phyloP scores from a whole-genome alignment of 2,329 filamentous ascomycete species.

The Phaeosphaeriaceae sp. region DNA sequence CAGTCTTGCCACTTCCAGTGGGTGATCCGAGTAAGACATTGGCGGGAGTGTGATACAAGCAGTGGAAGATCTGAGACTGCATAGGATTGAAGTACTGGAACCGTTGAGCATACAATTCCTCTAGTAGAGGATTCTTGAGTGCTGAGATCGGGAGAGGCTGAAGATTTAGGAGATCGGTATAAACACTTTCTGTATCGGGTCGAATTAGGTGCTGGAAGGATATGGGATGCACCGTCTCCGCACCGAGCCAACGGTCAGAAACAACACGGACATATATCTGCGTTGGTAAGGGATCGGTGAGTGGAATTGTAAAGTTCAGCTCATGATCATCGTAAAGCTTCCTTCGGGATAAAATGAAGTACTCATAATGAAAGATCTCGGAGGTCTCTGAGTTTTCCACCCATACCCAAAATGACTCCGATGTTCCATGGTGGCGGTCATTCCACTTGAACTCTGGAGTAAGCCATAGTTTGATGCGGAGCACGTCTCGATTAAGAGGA shows the following conservation, averaged over 20 bases:
- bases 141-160: slow-evolving; percentile 88
- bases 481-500: slow-evolving; percentile 89
- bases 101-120: slow-evolving; percentile 85
- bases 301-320: slow-evolving; percentile 94
- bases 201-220: slow-evolving; percentile 98
- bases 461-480: slow-evolving; percentile 86
- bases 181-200: slow-evolving; percentile 95
- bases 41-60: slow-evolving; percentile 86
- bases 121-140: slow-evolving; percentile 82
- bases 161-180: slow-evolving; percentile 89
- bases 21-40: slow-evolving; percentile 96
- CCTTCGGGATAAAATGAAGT: slow-evolving; percentile 87
- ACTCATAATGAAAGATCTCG: slow-evolving; percentile 97
- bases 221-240: slow-evolving; percentile 92
- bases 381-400: slow-evolving; percentile 98
- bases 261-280: slow-evolving; percentile 96
- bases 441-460: slow-evolving; percentile 95
- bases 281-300: slow-evolving; percentile 89
- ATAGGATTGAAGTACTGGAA: slow-evolving; percentile 99
- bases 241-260: slow-evolving; percentile 94
- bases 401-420: slow-evolving; percentile 98
- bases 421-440: slow-evolving; percentile 88
- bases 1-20: slow-evolving; percentile 96
- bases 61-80: slow-evolving; percentile 99
- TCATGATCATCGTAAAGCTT: slow-evolving; percentile 97